Conservation (phyloP, 306 rosid species). For the Vigna hirtella region DNA sequence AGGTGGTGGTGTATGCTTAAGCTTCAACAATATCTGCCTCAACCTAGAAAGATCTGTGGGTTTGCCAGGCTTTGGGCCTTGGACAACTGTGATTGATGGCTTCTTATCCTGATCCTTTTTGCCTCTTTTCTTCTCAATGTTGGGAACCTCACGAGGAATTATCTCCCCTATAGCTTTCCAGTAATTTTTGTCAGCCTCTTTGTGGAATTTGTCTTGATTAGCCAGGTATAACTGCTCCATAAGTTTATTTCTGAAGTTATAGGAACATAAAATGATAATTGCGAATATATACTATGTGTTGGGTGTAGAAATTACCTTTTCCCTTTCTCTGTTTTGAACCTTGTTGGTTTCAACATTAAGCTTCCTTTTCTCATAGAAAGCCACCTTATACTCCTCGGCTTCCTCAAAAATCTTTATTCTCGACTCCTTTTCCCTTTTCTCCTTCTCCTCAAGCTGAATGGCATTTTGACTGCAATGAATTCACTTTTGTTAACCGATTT, state of each 20-base stretch:
- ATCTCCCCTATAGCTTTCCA: constrained; percentile 96
- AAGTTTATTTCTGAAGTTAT: constrained; percentile 30
- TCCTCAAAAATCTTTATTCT: constrained; percentile 86
- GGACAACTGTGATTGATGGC: constrained; percentile 80
- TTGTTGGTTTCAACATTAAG: constrained; percentile 80
- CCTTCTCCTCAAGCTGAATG: constrained; percentile 84
- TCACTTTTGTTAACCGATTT: constrained; percentile 35
- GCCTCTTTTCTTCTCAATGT: constrained; percentile 86
- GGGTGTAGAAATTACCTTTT: constrained; percentile 66
- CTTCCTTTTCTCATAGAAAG: constrained; percentile 91
- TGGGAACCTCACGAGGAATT: constrained; percentile 89
- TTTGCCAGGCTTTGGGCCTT: constrained; percentile 98
- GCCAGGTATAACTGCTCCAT: constrained; percentile 69
- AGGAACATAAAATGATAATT: neutral
- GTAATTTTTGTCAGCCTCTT: constrained; percentile 92
- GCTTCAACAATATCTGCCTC: constrained; percentile 83
- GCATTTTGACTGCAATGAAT: constrained; percentile 79
- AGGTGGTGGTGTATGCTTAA: constrained; percentile 93
- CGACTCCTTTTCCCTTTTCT: constrained; percentile 87
- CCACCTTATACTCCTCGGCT: constrained; percentile 86
- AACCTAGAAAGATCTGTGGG: constrained; percentile 95
- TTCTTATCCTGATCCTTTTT: constrained; percentile 95
- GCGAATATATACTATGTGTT: neutral
- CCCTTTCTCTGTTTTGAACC: constrained; percentile 87
- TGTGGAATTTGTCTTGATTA: constrained; percentile 88